Percentiles rank a stretch among this genome's conserved stretches.
These are phyloP conservation scores for Tetrapisispora iriomotensis DNA, from an alignment of 805 yeast genomes.

Conservation along the genomic window DNA sequence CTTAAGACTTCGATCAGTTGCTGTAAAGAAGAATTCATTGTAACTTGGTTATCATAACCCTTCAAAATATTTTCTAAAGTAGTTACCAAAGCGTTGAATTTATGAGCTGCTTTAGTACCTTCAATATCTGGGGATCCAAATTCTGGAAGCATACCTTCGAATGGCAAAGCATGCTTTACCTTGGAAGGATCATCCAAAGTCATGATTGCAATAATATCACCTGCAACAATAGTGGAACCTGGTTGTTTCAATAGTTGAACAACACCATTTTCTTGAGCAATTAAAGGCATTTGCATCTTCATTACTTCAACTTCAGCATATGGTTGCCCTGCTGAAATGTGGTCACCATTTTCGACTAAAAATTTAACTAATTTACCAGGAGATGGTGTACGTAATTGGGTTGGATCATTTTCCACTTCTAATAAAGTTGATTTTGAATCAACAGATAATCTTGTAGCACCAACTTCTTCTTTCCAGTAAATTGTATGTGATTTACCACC, in stretches of 20 bases:
- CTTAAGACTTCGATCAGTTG: constrained; percentile 63
- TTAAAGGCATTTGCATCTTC: constrained; percentile 98
- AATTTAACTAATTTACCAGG: constrained; percentile 96
- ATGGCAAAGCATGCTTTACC: constrained; percentile 94
- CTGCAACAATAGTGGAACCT: constrained; percentile 93
- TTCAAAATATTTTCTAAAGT: constrained; percentile 69
- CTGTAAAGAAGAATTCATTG: constrained; percentile 75
- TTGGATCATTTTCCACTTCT: constrained; percentile 96
- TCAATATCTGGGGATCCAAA: constrained; percentile 72
- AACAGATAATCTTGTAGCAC: constrained; percentile 88
- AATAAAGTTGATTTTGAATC: constrained; percentile 90
- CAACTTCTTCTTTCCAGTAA: constrained; percentile 96
- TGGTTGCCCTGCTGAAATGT: constrained; percentile 80
- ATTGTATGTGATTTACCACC: constrained; percentile 92
- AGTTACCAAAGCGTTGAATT: constrained; percentile 46
- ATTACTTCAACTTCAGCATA: constrained; percentile 98
- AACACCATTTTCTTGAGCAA: constrained; percentile 88
- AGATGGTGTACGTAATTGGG: constrained; percentile 96
- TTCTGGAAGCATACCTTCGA: constrained; percentile 86
- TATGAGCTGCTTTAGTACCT: constrained; percentile 79
- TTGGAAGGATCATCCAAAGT: constrained; percentile 94
- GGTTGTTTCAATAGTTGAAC: constrained; percentile 94
- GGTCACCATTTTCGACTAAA: constrained; percentile 93
- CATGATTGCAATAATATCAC: constrained; percentile 91
- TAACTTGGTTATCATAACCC: constrained; percentile 94